phyloP scores from a whole-genome alignment of 805 yeast genomes.

The Candida maltosa region DNA sequence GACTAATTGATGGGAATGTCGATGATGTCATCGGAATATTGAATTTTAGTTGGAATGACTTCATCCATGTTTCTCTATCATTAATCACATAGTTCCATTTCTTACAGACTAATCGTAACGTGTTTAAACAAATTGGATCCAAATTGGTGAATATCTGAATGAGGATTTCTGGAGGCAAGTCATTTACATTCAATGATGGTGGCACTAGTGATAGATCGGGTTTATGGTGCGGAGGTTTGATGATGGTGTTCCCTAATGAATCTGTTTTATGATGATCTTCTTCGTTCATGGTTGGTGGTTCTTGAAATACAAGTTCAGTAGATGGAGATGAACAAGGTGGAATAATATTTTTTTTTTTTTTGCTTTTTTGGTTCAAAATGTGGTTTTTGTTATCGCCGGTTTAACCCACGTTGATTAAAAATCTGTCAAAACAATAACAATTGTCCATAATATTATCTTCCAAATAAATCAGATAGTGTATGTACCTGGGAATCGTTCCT shows the following conservation, averaged over 20 bases:
- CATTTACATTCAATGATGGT: slow-evolving; percentile 17
- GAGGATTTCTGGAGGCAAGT: slow-evolving; percentile 47
- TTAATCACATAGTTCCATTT: slow-evolving; percentile 44
- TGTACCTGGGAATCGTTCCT: no score
- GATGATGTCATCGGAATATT: slow-evolving; percentile 21
- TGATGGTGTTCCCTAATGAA: slow-evolving; percentile 19
- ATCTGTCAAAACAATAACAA: no score
- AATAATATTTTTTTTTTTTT: no score
- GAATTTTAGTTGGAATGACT: slow-evolving; percentile 39
- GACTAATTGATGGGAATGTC: slow-evolving; percentile 41
- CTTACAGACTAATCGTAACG: slow-evolving; percentile 43
- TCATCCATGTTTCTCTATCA: slow-evolving; percentile 47
- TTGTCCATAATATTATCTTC: no score
- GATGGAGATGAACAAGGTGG: no score
- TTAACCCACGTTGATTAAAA: no score
- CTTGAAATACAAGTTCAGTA: no score
- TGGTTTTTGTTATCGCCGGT: no score
- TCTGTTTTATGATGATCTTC: slow-evolving; percentile 8
- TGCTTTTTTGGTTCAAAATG: no score
- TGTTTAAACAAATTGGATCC: slow-evolving; percentile 42
- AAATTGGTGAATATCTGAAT: slow-evolving; percentile 43
- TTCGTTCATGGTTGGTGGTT: neutral
- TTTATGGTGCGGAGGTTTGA: neutral
- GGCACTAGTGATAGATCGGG: neutral
- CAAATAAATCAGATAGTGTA: no score